Conservation (phyloP, 352 stramenopile genomes). For the Thraustochytrium striatum region DNA sequence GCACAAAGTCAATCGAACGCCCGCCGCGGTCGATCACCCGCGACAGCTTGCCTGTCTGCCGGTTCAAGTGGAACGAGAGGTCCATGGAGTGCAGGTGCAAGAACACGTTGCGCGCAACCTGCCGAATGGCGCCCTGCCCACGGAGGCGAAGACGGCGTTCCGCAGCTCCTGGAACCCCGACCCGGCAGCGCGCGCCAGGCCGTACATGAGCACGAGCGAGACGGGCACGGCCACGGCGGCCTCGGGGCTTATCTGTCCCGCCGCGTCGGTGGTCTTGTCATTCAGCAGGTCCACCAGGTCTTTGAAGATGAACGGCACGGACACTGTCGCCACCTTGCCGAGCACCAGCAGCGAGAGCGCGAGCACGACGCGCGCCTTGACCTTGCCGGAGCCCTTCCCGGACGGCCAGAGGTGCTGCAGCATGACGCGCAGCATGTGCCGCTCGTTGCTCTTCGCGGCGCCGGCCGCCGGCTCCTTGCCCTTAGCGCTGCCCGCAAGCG, state of each 20-base stretch:
- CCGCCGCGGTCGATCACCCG: slow-evolving; percentile 88
- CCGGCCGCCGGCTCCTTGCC: not conserved
- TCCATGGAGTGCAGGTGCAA: slow-evolving; percentile 87
- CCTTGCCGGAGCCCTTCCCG: not conserved
- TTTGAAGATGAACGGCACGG: slow-evolving; percentile 96
- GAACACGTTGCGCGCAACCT: slow-evolving; percentile 86
- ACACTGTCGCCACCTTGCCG: slow-evolving; percentile 85
- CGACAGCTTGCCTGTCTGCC: slow-evolving; percentile 85
- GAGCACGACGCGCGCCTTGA: slow-evolving; percentile 73
- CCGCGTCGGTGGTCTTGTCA: slow-evolving; percentile 53
- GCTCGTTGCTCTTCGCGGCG: not conserved
- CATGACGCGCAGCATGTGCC: slow-evolving; percentile 43
- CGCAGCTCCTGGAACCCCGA: slow-evolving; percentile 85
- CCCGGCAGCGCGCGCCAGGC: slow-evolving; percentile 76
- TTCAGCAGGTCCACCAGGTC: slow-evolving; percentile 80
- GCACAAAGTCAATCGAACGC: slow-evolving; percentile 90
- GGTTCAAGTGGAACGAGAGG: slow-evolving; percentile 88
- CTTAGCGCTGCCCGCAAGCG: not conserved
- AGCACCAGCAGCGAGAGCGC: slow-evolving; percentile 76
- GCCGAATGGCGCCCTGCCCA: slow-evolving; percentile 90
- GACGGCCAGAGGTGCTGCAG: slow-evolving; percentile 17
- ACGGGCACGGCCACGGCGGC: slow-evolving; percentile 65
- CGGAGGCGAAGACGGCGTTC: slow-evolving; percentile 90
- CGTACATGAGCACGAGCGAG: slow-evolving; percentile 84
- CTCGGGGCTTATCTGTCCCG: slow-evolving; percentile 12